Evolutionary conservation across 106 monocot species (phyloP), one percentile per base, ranked within the genome.

Genomic region (Vanilla planifolia): DNA sequence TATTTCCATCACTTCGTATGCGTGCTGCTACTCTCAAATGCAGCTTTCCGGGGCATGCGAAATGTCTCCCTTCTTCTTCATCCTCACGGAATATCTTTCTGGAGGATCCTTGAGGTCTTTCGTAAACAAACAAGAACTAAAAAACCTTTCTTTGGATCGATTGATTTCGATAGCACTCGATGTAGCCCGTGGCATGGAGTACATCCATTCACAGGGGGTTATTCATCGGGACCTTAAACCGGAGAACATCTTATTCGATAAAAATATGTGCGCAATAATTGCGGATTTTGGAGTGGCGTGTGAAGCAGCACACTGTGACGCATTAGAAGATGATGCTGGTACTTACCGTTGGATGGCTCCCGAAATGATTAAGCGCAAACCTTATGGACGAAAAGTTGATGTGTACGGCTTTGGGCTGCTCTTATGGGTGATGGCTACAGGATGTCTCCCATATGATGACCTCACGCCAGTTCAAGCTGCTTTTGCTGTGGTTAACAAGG

Each of bases 261-360:
- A 77, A 39, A 65, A 86, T 23, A 62, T 41, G 2, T 65, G 77
- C 20, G 75, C 72, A 8, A 84, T 81, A 55, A 81, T 92, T 53
- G 87, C 84, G 47, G 87, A 88, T 69, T 92, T 88, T 64, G 92
- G 92, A 66, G 88, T 88, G 21, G 77, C 87, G 8, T 84, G 84
- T 43, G 78, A 92, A 53, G 88, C 88, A 68, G 70, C 73, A 45
- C 55, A 75, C 36, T 88, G 84, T 57, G 78, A 81, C 55, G 61
- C 23, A 7, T 17, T 84, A 13, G 68, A 66, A 14, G 75, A 86
- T 40, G 92, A 86, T 50, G 70, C 76, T 6, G 91, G 91, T 17
- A 92, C 91, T 10, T 92, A 80, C 43, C 73, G 91, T 1, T 92
- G 86, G 80, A 92, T 86, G 86, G 92, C 86, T 1, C 92, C 92